A percentile compares a stretch with the other conserved stretches of the same genome.
Conservation (phyloP, 208 protist species). For the Trypanosoma cruzi region DNA sequence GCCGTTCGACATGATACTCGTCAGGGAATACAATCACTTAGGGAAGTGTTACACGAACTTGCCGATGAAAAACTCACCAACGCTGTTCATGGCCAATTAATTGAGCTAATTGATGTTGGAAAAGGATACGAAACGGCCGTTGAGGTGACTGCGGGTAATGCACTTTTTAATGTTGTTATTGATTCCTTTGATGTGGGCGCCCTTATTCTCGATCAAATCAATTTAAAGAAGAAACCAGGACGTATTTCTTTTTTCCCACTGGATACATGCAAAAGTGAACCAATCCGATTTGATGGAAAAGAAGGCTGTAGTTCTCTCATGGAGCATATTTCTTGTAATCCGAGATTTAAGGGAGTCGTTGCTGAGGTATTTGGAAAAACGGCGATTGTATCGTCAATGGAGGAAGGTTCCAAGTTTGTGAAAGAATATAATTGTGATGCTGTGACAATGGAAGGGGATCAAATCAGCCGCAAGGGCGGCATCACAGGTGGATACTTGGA, state of each 20-base stretch:
- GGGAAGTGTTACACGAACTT: conserved; percentile 73
- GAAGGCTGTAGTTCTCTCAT: conserved; percentile 75
- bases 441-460: conserved; percentile 95
- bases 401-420: conserved; percentile 69
- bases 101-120: conserved; percentile 94
- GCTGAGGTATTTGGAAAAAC: conserved; percentile 95
- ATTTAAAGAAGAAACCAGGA: conserved; percentile 82
- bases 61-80: conserved; percentile 40
- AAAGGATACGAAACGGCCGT: conserved; percentile 92
- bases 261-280: conserved; percentile 83
- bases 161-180: conserved; percentile 98
- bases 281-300: conserved; percentile 47
- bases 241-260: conserved; percentile 98
- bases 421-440: conserved; percentile 90
- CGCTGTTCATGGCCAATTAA: conserved; percentile 95
- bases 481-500: conserved; percentile 97
- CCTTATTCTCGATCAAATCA: conserved; percentile 93
- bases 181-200: conserved; percentile 95
- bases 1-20: conserved; percentile 83
- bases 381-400: conserved; percentile 87
- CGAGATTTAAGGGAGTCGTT: conserved; percentile 81
- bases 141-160: conserved; percentile 95
- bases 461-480: conserved; percentile 87
- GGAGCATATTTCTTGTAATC: conserved; percentile 76
- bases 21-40: conserved; percentile 80